Evolutionary conservation across 2,329 filamentous ascomycete genomes (phyloP).

Genomic region (Beauveria sp.): DNA sequence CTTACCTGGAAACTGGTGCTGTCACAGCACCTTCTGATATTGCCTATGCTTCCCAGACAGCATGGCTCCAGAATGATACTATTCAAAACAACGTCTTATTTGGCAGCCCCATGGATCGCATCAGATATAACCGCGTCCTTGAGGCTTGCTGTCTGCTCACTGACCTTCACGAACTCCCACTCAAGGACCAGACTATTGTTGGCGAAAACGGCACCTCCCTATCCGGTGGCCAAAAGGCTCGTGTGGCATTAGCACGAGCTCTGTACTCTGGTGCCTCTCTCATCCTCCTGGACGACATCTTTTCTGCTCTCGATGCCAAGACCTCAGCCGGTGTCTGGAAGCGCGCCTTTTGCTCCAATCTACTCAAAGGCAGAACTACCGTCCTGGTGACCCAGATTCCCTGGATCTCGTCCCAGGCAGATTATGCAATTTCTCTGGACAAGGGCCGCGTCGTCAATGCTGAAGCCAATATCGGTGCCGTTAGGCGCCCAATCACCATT

Average conservation of each 20-base stretch:
- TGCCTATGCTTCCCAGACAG: constrained; percentile 49
- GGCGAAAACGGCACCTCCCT: constrained; percentile 49
- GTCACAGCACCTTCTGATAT: constrained; percentile 44
- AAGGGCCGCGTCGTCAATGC: constrained; percentile 34
- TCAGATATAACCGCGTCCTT: constrained; percentile 47
- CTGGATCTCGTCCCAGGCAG: constrained; percentile 45
- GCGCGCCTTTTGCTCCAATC: constrained; percentile 47
- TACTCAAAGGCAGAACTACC: constrained; percentile 46
- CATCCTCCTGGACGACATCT: constrained; percentile 51
- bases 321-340: constrained; percentile 50
- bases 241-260: constrained; percentile 48
- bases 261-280: constrained; percentile 49
- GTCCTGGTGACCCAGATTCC: constrained; percentile 51
- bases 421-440: constrained; percentile 38
- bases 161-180: constrained; percentile 43
- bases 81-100: constrained; percentile 50
- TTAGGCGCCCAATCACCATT: constrained; percentile 37
- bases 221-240: constrained; percentile 49
- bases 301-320: constrained; percentile 52
- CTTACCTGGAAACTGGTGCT: constrained; percentile 38
- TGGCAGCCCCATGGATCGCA: constrained; percentile 40
- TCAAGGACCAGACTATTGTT: constrained; percentile 43
- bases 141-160: constrained; percentile 46
- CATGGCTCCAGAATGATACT: constrained; percentile 51
- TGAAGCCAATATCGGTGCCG: constrained; percentile 38